Evolutionary conservation across 2,329 filamentous ascomycete genomes (phyloP), one percentile per base, ranked within the genome.

Genomic region (Aspergillus sp.): DNA sequence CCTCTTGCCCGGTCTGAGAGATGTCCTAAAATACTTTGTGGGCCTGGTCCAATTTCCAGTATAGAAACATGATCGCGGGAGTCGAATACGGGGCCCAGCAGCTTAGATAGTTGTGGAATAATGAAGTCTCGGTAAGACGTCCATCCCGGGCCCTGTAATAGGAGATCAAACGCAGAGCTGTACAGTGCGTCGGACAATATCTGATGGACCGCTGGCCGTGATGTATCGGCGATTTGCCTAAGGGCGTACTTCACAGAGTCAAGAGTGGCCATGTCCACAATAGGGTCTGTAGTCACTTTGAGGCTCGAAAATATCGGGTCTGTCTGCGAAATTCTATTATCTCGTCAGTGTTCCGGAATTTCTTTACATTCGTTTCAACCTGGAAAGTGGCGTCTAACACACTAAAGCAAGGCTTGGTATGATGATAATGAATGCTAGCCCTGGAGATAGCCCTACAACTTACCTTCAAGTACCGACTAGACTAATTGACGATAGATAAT

Each of bases 1-100:
- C 61, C 63, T 69, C 76, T 79, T 33, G 56, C 54, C 34, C 9
- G 19, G 13, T 2, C 13, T 3, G 83, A 80, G n/a, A 88, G 70
- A 66, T 75, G 54, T 54, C 72, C 80, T 47, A 88, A 73, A 6
- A 87, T 64, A 62, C 77, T 86, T 68, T 79, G 74, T 0, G 82
- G 79, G 9, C 85, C 85, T 0, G 86, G 83, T 61, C 83, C 83
- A 49, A 87, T 81, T 64, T 88, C 86, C 7, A 88, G 74, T 13
- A 80, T 78, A 4, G 84, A 86, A 59, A 87, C 69, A 4, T 46
- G 20, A 11, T 65, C 9, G 2, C 17, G 40, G 2, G 40, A 42
- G n/a, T 12, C 7, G 33, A 17, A 49, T 30, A 73, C 75, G 4
- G 79, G 79, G 30, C 70, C 64, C 61, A 80, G 68, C 33, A 83